Conservation (phyloP, 306 rosid genomes). For the Hippophae gyantsensis region DNA sequence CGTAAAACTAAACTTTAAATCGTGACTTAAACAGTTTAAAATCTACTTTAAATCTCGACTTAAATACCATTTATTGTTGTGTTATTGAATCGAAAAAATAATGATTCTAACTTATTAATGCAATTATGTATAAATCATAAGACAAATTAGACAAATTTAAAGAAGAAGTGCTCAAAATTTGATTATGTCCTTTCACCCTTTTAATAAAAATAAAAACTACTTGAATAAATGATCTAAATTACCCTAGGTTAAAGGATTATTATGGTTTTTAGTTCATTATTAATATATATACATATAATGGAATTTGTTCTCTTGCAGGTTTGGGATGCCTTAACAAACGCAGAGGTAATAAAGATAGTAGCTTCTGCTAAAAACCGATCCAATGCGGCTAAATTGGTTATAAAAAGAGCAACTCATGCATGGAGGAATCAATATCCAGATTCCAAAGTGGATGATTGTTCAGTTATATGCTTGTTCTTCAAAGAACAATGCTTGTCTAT, state of each 20-base stretch:
- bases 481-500: conserved; percentile 13
- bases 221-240: not conserved
- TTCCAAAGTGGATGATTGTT: conserved; percentile 59
- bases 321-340: conserved; percentile 81
- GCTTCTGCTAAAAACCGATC: conserved; percentile 55
- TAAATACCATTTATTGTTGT: no score
- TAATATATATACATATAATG: no score
- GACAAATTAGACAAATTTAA: no score
- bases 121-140: no score
- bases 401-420: conserved; percentile 49
- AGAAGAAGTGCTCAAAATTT: no score
- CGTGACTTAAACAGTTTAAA: no score
- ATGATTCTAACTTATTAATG: no score
- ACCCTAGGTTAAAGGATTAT: not conserved
- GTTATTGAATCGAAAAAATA: no score
- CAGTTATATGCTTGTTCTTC: conserved; percentile 61
- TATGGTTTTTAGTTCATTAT: no score
- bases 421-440: conserved; percentile 60
- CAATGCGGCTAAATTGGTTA: conserved; percentile 55
- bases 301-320: conserved; percentile 26
- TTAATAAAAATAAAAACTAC: not conserved
- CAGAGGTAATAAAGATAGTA: conserved; percentile 64
- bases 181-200: no score
- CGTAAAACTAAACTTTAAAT: no score
- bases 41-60: no score